Base-by-base conservation (phyloP, 768 basidiomycete species). In the Podaxis carcinomalis region DNA sequence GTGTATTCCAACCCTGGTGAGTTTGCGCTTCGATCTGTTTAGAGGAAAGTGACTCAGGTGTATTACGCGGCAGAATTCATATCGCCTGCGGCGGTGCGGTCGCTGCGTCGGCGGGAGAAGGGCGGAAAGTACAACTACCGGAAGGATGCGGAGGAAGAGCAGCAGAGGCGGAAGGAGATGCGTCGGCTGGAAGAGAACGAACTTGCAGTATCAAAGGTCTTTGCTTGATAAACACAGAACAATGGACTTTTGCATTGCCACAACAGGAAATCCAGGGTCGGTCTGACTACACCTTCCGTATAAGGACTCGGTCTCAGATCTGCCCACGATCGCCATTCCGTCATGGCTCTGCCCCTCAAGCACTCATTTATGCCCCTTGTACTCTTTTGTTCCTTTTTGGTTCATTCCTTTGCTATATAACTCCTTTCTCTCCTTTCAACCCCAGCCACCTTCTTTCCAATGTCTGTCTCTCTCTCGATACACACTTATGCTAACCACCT, bases 1-100 rank as follows among this genome's bases (percentile, higher is more conserved):
- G 89, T 99, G 23, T 99, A 88, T 72, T 94, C 94, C 27, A 99
- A 99, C 76, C 90, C 93, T 71, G 93, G 93, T 93, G 67, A 63
- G 83, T 27, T 27, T 73, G 52, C n/a, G 11, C 57, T 60, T 23
- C 57, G 27, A 39, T 46, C 10, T 37, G 16, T 21, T 27, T 19
- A 9, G 21, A 51, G 37, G 28, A 16, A 23, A 51, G 35, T 32
- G 59, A 57, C 57, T 25, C 37, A 27, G 6, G 32, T 11, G 39
- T 35, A 54, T 61, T 42, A 58, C 36, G 25, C 9, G 62, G 35
- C 72, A 95, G 97, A 97, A 80, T 99, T 97, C 69, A 79, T 98
- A 50, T 89, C 94, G 1, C 96, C 97, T 4, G 83, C 93, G 10
- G 86, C 89, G 7, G 81, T 90, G 21, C 86, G 94, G 56, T 88